Conservation (phyloP, 2,329 filamentous ascomycete genomes). For the Fusarium dlaminii region DNA sequence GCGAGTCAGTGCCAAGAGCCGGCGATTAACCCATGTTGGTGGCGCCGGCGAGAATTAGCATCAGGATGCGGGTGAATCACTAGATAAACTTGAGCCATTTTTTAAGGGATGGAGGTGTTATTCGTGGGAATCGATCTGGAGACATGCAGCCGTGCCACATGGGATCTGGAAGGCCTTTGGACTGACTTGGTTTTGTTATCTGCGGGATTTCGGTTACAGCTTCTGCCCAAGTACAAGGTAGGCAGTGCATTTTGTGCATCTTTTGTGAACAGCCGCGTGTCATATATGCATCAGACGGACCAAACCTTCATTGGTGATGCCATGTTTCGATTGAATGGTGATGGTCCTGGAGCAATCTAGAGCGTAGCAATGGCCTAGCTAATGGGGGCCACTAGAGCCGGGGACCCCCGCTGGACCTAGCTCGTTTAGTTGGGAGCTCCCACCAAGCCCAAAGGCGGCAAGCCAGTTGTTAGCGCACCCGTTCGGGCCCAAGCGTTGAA, state of each 20-base stretch:
- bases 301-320: conserved; percentile 4
- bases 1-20: conserved; percentile 26
- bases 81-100: conserved; percentile 24
- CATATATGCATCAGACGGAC: background rate
- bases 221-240: background rate
- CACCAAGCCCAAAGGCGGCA: conserved; percentile 38
- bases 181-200: background rate
- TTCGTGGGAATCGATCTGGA: conserved; percentile 24
- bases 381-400: conserved; percentile 1
- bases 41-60: conserved; percentile 9
- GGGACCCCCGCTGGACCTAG: conserved; percentile 16
- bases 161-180: background rate
- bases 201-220: background rate
- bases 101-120: background rate
- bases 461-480: conserved; percentile 36
- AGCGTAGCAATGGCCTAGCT: conserved; percentile 18
- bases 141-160: conserved; percentile 31
- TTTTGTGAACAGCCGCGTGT: background rate
- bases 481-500: conserved; percentile 38
- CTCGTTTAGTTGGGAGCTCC: conserved; percentile 13
- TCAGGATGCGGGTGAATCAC: conserved; percentile 11
- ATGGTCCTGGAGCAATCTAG: conserved; percentile 28
- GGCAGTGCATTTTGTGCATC: background rate
- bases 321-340: conserved; percentile 12
- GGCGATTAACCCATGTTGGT: conserved; percentile 15